Evolutionary conservation across 768 basidiomycete genomes (phyloP).

Genomic region (Imleria badia): DNA sequence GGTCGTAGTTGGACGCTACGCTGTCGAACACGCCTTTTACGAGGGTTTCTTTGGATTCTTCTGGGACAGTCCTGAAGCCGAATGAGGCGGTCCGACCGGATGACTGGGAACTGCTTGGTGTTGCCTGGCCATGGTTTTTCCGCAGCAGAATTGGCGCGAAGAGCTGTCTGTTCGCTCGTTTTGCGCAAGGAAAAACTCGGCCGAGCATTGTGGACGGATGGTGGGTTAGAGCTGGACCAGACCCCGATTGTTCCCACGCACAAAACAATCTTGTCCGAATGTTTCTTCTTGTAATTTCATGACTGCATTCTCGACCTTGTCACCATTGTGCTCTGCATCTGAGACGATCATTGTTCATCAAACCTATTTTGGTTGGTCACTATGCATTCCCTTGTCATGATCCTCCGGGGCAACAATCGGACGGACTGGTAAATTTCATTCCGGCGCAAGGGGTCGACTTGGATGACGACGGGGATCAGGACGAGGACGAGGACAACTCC

Average conservation of each 20-base stretch:
- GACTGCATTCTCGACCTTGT: too few species aligned
- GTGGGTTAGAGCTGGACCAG: too few species aligned
- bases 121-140: slow-evolving; percentile 22
- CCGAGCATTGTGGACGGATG: slow-evolving; percentile 17
- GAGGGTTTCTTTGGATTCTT: slow-evolving; percentile 82
- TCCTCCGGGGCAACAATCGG: too few species aligned
- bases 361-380: too few species aligned
- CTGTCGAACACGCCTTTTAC: slow-evolving; percentile 95
- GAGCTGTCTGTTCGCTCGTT: slow-evolving; percentile 9
- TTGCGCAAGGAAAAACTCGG: slow-evolving; percentile 16
- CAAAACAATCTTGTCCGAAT: too few species aligned
- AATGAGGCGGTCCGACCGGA: slow-evolving; percentile 71
- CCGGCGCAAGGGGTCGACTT: too few species aligned
- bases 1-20: slow-evolving; percentile 91
- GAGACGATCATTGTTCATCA: too few species aligned
- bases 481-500: slow-evolving; percentile 53
- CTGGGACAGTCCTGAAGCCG: slow-evolving; percentile 88
- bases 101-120: slow-evolving; percentile 8
- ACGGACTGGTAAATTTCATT: too few species aligned
- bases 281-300: too few species aligned
- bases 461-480: slow-evolving; percentile 48
- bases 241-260: too few species aligned
- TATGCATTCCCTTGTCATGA: too few species aligned
- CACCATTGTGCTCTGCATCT: too few species aligned
- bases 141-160: slow-evolving; percentile 14